Evolutionary conservation across 345 rosid genomes (phyloP).

Genomic region (Zanthoxylum bungeanum): DNA sequence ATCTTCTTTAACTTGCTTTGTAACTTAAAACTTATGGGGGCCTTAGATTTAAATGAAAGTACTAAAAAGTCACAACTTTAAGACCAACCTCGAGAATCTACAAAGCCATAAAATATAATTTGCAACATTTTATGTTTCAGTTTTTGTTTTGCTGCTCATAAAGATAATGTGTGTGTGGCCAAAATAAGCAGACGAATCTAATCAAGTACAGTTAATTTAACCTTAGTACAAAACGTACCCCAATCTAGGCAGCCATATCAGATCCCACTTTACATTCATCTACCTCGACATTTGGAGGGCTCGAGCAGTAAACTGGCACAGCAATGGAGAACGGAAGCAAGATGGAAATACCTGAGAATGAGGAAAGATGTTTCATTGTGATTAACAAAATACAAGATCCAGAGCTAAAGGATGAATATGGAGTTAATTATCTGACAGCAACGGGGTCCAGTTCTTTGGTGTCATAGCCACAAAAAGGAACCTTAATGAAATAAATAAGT

Average conservation of each 20-base stretch:
- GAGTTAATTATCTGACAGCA: neutral
- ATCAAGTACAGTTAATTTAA: slow-evolving; percentile 19
- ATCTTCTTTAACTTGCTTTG: slow-evolving; percentile 32
- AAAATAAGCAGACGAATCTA: slow-evolving; percentile 11
- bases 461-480: neutral
- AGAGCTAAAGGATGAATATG: neutral
- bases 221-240: slow-evolving; percentile 29
- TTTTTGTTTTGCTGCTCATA: neutral
- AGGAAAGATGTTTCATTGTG: neutral
- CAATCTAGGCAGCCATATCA: neutral
- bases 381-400: neutral
- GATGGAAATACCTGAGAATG: neutral
- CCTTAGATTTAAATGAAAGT: slow-evolving; percentile 22
- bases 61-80: slow-evolving; percentile 28
- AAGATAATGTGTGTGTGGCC: neutral
- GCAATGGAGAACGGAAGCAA: neutral
- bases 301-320: neutral
- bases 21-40: slow-evolving; percentile 6
- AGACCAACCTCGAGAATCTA: slow-evolving; percentile 42
- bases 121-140: neutral
- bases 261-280: neutral
- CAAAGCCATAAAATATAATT: slow-evolving; percentile 18
- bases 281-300: neutral
- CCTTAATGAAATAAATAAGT: no score
- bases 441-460: neutral